Evolutionary conservation across 139 green algal species (phyloP).

Genomic region (Axilococcus clingmanii): DNA sequence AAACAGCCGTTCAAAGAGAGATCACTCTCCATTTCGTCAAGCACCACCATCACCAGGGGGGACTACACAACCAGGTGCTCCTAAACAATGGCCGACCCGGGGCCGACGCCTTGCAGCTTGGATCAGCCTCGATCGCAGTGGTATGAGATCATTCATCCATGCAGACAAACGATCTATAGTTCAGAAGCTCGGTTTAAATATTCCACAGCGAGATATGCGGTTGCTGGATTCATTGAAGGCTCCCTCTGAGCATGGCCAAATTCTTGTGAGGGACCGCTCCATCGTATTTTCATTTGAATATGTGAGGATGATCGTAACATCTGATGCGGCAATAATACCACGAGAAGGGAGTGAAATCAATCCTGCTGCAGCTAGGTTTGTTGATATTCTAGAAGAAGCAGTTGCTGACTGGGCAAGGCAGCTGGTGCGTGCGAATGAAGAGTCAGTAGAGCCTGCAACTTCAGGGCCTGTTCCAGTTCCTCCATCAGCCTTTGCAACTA

Average conservation of each 20-base stretch:
- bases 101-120: constrained; percentile 18
- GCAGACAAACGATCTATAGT: constrained; percentile 74
- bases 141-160: constrained; percentile 29
- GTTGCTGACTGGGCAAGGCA: constrained; percentile 30
- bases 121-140: constrained; percentile 40
- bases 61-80: no score
- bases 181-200: constrained; percentile 49
- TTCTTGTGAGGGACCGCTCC: constrained; percentile 71
- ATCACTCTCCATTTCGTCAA: no score
- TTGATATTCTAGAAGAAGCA: constrained; percentile 34
- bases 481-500: no score
- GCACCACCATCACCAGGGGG: no score
- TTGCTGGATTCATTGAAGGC: constrained; percentile 62
- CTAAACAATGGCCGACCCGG: not conserved
- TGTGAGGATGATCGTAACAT: constrained; percentile 64
- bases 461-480: no score
- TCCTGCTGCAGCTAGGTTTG: constrained; percentile 16
- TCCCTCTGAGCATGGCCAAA: constrained; percentile 23
- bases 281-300: constrained; percentile 72
- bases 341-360: constrained; percentile 28
- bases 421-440: no score
- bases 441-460: no score
- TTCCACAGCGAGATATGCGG: constrained; percentile 76
- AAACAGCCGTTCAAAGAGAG: no score
- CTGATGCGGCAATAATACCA: constrained; percentile 44